Evolutionary conservation across 495 filamentous ascomycete genomes (phyloP).

Genomic region (Haplographium delicatum): DNA sequence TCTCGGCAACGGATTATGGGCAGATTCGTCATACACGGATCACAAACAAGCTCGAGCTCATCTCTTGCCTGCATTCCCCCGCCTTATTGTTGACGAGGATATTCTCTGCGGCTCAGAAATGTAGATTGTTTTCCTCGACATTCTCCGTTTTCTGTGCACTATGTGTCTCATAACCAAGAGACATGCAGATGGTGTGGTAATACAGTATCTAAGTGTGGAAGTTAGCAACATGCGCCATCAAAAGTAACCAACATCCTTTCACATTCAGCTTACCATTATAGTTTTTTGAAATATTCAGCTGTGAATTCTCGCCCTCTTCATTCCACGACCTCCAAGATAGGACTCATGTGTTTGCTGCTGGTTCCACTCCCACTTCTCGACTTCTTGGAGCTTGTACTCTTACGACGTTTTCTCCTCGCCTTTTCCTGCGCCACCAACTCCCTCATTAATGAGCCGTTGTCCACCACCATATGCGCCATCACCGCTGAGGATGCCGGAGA

Average conservation of each 20-base stretch:
- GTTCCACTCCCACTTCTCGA: conserved; percentile 15
- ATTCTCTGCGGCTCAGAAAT: background rate
- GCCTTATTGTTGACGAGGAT: background rate
- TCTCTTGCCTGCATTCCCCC: background rate
- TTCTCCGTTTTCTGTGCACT: background rate
- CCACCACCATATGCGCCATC: conserved; percentile 19
- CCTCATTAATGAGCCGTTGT: conserved; percentile 20
- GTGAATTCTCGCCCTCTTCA: conserved; percentile 4
- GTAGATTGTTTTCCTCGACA: conserved; percentile 1
- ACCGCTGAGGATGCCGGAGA: conserved; percentile 14
- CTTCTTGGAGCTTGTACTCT: conserved; percentile 16
- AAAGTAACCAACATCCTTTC: background rate
- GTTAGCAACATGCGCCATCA: conserved; percentile 9
- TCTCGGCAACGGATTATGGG: background rate
- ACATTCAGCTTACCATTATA: conserved; percentile 11
- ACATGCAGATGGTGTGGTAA: conserved; percentile 1
- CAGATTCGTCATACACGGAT: background rate
- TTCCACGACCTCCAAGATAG: conserved; percentile 23
- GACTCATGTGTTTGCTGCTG: conserved; percentile 23
- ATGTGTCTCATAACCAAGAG: too few relatives aligned
- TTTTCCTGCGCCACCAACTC: conserved; percentile 22
- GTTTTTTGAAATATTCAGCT: conserved; percentile 1
- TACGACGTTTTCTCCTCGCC: conserved; percentile 14
- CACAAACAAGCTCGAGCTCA: conserved; percentile 9
- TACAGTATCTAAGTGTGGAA: background rate